Base-by-base conservation (phyloP, 2,329 filamentous ascomycete genomes). In the Pseudofabraea citricarpa region DNA sequence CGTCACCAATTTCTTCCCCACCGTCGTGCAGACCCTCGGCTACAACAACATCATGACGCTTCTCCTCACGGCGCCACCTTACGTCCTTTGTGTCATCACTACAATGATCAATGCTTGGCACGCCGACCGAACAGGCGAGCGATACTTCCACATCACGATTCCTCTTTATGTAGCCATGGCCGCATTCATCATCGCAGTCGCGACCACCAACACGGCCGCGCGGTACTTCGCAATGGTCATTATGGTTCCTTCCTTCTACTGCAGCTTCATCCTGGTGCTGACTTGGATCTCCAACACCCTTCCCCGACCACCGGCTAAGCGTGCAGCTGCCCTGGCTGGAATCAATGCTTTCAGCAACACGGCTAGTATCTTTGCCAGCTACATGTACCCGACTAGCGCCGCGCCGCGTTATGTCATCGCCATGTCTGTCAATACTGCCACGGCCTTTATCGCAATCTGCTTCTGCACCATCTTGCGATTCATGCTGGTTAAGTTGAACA, bases 361-460 rank as follows among this genome's bases (percentile, higher is more conserved):
- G 0, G 57, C 60, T 7, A 64, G 64, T 46, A 63, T 65, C 32
- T 64, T 60, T 56, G 58, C 60, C 12, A 60, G 57, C 1, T 65
- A 65, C 39, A 44, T 66, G n/a, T 66, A 65, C 48, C 31, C 8
- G 10, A 20, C 26, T 13, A n/a, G 20, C 13, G 51, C 48, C 2
- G 29, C 46, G 3, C 52, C 53, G 27, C 42, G 46, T 40, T 56
- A 53, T 26, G 36, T 46, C 8, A 39, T 78, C 12, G 81, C 83
- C 5, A 80, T 87, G 64, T 69, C 71, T 3, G 79, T 86, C 44
- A 84, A 86, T 61, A 83, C 79, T 51, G 72, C 69, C 2, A 84
- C 79, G 4, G 75, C 78, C 0, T 73, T 79, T 21, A 57, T 87
- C 26, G 77, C 82, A 1, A 79, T 87, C 29, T 55, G 75, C 26